Conservation (phyloP, 495 filamentous ascomycete genomes). For the Podospora pseudoanserina region DNA sequence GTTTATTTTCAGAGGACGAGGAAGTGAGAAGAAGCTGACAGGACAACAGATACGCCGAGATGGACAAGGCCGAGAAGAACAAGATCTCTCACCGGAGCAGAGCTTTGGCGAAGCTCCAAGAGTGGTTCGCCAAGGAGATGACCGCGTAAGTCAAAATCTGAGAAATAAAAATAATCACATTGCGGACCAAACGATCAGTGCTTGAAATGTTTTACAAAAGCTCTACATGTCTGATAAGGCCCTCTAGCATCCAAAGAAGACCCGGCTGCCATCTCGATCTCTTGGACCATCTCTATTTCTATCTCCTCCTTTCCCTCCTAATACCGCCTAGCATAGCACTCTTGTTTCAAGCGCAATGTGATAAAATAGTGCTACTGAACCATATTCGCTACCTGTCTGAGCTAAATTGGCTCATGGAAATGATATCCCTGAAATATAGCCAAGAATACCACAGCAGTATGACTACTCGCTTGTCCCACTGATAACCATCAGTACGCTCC, state of each 20-base stretch:
- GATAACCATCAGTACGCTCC: neutral
- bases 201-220: no score
- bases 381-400: neutral
- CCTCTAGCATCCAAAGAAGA: no score
- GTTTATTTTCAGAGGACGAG: conserved; percentile 20
- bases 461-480: neutral
- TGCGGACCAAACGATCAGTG: no score
- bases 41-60: conserved; percentile 71
- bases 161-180: conserved; percentile 1
- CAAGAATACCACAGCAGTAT: neutral
- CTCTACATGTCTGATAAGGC: no score
- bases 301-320: no score
- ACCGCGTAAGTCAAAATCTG: conserved; percentile 18
- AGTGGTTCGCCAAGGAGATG: conserved; percentile 65
- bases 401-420: neutral
- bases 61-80: conserved; percentile 92
- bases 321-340: no score
- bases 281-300: no score
- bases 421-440: neutral
- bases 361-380: no score
- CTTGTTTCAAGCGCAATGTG: no score
- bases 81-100: conserved; percentile 66
- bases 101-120: conserved; percentile 28
- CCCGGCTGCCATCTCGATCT: no score
- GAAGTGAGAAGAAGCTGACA: neutral